phyloP scores from a whole-genome alignment of 768 basidiomycete species.

The Trametes villosa region DNA sequence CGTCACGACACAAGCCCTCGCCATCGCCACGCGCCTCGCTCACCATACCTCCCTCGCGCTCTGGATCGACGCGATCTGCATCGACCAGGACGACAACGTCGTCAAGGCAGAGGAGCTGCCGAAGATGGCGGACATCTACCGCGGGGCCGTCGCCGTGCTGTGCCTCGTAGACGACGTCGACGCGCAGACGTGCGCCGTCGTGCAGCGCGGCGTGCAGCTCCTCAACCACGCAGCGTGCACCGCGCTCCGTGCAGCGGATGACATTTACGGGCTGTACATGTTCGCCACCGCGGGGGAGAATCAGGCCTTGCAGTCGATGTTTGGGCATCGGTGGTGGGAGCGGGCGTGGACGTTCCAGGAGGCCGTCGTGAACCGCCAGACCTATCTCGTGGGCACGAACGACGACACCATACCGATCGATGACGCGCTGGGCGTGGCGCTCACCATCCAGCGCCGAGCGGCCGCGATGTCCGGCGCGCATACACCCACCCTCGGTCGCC shows the following conservation, averaged over 20 bases:
- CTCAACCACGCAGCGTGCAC: too few species aligned
- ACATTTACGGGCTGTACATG: too few species aligned
- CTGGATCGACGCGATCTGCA: constrained; percentile 3
- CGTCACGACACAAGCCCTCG: not conserved
- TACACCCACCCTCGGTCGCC: not conserved
- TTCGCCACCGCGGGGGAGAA: too few species aligned
- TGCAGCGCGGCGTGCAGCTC: too few species aligned
- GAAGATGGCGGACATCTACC: not conserved
- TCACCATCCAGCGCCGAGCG: not conserved
- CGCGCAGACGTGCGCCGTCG: not conserved
- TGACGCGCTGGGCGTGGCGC: not conserved
- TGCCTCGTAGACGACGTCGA: not conserved
- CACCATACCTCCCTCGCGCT: not conserved
- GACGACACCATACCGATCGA: not conserved
- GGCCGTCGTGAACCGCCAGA: not conserved
- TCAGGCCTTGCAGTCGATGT: not conserved
- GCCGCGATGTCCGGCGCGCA: not conserved
- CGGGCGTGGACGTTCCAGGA: constrained; percentile 5
- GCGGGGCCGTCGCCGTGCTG: not conserved
- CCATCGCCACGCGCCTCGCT: not conserved
- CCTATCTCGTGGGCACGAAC: not conserved
- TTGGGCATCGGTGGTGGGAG: not conserved
- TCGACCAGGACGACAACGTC: not conserved
- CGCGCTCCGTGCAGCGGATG: too few species aligned
- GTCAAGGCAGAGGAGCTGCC: not conserved